Base-by-base conservation (phyloP, 78 protist species). In the Planoprotostelium fungivorum region DNA sequence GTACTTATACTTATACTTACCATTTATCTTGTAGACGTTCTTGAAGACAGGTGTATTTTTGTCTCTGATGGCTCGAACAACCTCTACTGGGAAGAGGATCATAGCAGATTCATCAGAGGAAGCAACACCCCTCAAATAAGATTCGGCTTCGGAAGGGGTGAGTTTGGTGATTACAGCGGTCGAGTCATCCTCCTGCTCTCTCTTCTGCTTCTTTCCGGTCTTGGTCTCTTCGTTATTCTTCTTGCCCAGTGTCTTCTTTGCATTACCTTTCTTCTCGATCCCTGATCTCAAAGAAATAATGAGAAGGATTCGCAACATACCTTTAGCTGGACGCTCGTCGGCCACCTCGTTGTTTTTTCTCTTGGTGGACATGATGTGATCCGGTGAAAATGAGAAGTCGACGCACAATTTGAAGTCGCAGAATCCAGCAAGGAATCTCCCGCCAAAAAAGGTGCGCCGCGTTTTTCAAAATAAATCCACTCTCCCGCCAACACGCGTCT, bases 391-490 rank as follows among this genome's bases (percentile, higher is more conserved):
- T 51, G 73, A 51, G n/a, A n/a, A n/a, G n/a, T n/a, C n/a, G n/a
- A n/a, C n/a, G n/a, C n/a, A n/a, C n/a, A n/a, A n/a, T n/a, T n/a
- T n/a, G n/a, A n/a, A n/a, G n/a, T n/a, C n/a, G n/a, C n/a, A n/a
- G 73, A 51, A 51, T 5, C 73, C 73, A 51, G 73, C 73, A 51
- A 51, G 73, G 73, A 51, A 51, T 51, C 73, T 51, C 73, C 73
- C 73, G 73, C 73, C 73, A 51, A 51, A 51, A n/a, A 51, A 51
- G 73, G 73, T 51, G 73, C 73, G 73, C 73, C 73, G 73, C 73
- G 73, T 51, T 51, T 51, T 51, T 51, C 73, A 51, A 51, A 51
- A 51, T 51, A 51, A 51, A 51, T 51, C 73, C 73, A 51, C 73
- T 51, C n/a, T n/a, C 73, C 73, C 73, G 73, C 73, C 73, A 51